Percentiles rank a stretch among this genome's conserved stretches.
Evolutionary conservation across 768 basidiomycete genomes (phyloP).

Genomic region (Tylopilus rubrobrunneus): DNA sequence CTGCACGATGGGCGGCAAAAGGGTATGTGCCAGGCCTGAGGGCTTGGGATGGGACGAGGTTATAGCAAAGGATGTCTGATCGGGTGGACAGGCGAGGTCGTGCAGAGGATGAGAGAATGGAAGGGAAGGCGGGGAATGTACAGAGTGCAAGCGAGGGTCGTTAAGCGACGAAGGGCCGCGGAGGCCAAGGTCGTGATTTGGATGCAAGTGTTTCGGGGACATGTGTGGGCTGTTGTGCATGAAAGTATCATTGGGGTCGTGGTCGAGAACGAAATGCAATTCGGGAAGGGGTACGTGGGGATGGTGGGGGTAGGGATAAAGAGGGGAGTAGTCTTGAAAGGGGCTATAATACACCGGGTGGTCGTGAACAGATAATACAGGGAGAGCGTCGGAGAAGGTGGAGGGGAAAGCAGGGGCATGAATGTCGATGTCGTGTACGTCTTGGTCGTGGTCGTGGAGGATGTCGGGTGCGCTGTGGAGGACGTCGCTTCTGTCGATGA

Average conservation of each 20-base stretch:
- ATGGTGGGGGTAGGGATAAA: constrained; percentile 28
- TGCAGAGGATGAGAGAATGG: constrained; percentile 25
- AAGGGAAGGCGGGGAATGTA: constrained; percentile 23
- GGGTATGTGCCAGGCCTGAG: constrained; percentile 25
- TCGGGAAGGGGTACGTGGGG: constrained; percentile 25
- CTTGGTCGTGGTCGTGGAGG: constrained; percentile 22
- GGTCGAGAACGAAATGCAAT: constrained; percentile 25
- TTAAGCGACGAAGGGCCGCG: constrained; percentile 19
- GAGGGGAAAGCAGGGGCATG: constrained; percentile 22
- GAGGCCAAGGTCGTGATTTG: constrained; percentile 19
- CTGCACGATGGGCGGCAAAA: constrained; percentile 32
- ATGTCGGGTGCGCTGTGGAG: constrained; percentile 11
- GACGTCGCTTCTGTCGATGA: constrained; percentile 19
- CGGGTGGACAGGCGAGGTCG: constrained; percentile 20
- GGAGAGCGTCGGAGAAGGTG: constrained; percentile 15
- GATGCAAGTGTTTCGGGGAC: constrained; percentile 28
- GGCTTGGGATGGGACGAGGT: constrained; percentile 24
- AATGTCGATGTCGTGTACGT: constrained; percentile 33
- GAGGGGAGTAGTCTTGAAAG: constrained; percentile 21
- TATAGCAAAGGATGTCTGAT: constrained; percentile 18
- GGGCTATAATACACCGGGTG: constrained; percentile 31
- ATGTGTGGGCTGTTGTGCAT: constrained; percentile 21
- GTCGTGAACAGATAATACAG: constrained; percentile 35
- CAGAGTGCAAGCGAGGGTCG: constrained; percentile 27
- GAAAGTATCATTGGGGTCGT: constrained; percentile 16